Conservation (phyloP, 306 rosid genomes). For the Mucuna pruriens region DNA sequence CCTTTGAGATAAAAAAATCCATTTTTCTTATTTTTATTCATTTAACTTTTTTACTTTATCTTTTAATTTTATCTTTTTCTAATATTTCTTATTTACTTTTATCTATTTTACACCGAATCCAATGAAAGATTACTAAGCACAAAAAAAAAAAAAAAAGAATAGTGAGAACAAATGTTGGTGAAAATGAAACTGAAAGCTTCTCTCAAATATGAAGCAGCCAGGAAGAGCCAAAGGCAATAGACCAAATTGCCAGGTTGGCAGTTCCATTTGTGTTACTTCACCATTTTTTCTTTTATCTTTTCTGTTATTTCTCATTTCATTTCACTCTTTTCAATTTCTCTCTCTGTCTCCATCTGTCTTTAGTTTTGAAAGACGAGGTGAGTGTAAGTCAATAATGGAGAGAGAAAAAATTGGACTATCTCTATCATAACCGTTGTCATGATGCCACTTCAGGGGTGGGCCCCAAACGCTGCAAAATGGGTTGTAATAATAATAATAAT, state of each 20-base stretch:
- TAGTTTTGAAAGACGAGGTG: not conserved
- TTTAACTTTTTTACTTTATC: no score
- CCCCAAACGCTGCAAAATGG: not conserved
- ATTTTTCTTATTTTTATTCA: no score
- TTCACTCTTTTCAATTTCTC: not conserved
- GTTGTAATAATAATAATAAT: no score
- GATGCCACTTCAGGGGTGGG: slow-evolving; percentile 15
- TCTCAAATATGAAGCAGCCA: not conserved
- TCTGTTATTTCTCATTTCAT: not conserved
- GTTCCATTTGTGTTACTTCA: not conserved
- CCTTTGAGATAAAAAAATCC: no score
- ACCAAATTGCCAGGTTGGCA: slow-evolving; percentile 33
- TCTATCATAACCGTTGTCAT: slow-evolving; percentile 25
- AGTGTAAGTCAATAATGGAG: not conserved
- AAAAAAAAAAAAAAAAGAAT: no score
- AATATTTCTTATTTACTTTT: not conserved
- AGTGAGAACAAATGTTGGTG: not conserved
- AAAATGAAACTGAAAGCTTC: not conserved
- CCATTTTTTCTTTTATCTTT: not conserved
- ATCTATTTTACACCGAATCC: not conserved
- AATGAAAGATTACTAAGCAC: no score
- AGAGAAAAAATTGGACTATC: slow-evolving; percentile 26
- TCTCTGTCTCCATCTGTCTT: not conserved
- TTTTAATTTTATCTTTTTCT: not conserved
- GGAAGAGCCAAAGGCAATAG: not conserved